Base-by-base conservation (phyloP, 176 grass and related monocot genomes). In the Raddia distichophylla region DNA sequence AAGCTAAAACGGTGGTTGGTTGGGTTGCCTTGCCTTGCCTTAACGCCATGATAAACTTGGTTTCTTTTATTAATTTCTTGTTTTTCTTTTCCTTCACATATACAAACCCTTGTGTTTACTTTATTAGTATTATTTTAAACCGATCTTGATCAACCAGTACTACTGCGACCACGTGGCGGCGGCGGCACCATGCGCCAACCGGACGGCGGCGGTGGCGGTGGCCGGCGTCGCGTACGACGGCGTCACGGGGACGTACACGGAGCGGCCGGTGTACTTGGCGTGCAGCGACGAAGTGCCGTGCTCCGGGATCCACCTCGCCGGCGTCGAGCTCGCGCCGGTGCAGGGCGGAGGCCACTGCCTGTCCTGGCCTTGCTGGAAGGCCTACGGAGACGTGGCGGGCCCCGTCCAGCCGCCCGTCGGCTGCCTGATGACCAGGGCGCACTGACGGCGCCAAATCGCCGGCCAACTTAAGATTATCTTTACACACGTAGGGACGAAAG, bases 91-190 rank as follows among this genome's bases (percentile, higher is more conserved):
- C 42, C 47, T 73, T 73, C 7, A 5, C 65, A 43, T 64, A 56
- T 10, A 40, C 10, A 76, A 71, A 20, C 46, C 13, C 44, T 22
- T 22, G 11, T 80, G 47, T 32, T 34, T 27, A 27, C 27, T 27
- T 47, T 76, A 45, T 42, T 76, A 61, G n/a, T 14, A 35, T 69
- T n/a, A 12, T 63, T 46, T 32, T 84, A 43, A 76, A 40, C 84
- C 92, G 34, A 85, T 94, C 69, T 60, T 91, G 47, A 94, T 94
- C 80, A 76, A 94, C 50, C 92, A 91, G 56, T 94, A 86, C 64
- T 94, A 91, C 80, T 94, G 92, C 60, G 86, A 94, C 20, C 40
- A 62, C 57, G 19, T 59, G 15, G 71, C 35, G 13, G 27, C 27
- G 27, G n/a, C n/a, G n/a, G n/a, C n/a, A n/a, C n/a, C n/a, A n/a